phyloP scores from a whole-genome alignment of 345 rosid species.

The Mangifera indica region DNA sequence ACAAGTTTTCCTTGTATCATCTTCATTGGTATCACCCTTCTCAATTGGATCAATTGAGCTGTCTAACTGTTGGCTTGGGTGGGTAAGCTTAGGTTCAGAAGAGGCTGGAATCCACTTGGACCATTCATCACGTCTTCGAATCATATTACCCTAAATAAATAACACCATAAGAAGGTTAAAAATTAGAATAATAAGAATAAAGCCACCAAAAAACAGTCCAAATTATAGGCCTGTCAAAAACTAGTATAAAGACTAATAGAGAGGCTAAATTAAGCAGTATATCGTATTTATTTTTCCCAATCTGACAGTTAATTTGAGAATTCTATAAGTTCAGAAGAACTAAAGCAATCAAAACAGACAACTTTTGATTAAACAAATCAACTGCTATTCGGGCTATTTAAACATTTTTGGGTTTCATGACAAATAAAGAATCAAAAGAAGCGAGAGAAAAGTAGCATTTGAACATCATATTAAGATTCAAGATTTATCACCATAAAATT shows the following conservation, averaged over 20 bases:
- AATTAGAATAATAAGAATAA: background rate
- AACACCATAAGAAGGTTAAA: constrained; percentile 13
- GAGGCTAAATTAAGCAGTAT: background rate
- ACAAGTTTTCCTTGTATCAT: constrained; percentile 20
- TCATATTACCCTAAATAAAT: constrained; percentile 61
- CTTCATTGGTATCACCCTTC: constrained; percentile 26
- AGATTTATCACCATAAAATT: too few relatives aligned
- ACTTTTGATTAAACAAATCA: background rate
- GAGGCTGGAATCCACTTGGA: constrained; percentile 63
- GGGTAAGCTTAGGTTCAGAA: constrained; percentile 26
- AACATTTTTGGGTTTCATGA: background rate
- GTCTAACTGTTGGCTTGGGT: constrained; percentile 37
- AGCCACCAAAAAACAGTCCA: background rate
- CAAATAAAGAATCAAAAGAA: background rate
- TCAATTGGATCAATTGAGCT: constrained; percentile 28
- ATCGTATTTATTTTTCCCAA: background rate
- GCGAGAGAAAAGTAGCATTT: background rate
- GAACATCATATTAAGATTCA: too few relatives aligned
- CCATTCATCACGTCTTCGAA: constrained; percentile 78
- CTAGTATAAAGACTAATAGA: background rate
- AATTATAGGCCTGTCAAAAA: background rate
- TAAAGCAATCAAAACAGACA: background rate
- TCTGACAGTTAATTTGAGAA: background rate
- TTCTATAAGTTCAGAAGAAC: background rate
- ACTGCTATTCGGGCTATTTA: background rate